Evolutionary conservation across 2,329 filamentous ascomycete genomes (phyloP).

Genomic region (Cladosporium oxysporum): DNA sequence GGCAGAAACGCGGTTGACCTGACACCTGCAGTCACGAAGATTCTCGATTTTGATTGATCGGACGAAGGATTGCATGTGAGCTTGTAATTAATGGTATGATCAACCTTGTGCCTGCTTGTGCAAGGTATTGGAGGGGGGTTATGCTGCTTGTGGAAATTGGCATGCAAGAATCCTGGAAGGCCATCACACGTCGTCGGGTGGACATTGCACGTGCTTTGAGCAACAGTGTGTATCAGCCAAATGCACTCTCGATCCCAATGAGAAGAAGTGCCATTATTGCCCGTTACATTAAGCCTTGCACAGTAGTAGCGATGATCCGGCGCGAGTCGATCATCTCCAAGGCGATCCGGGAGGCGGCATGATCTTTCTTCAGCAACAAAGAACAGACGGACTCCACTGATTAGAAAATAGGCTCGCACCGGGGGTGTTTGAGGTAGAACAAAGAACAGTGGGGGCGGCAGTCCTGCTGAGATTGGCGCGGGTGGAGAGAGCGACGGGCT

Average conservation of each 20-base stretch:
- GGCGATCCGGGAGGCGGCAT: neutral
- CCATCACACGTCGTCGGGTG: neutral
- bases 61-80: neutral
- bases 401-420: neutral
- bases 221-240: neutral
- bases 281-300: too few species aligned
- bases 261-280: neutral
- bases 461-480: slow-evolving; percentile 1
- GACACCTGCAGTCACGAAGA: neutral
- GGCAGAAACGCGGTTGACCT: neutral
- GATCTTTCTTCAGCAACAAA: slow-evolving; percentile 6
- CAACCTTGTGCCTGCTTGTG: neutral
- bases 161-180: neutral
- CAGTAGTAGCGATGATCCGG: too few species aligned
- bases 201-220: neutral
- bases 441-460: neutral
- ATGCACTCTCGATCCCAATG: neutral
- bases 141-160: neutral
- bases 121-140: neutral
- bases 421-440: slow-evolving; percentile 1
- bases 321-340: neutral
- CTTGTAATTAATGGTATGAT: neutral
- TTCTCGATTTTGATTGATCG: neutral
- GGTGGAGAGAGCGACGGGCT: neutral
- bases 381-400: neutral